Evolutionary conservation across 2,329 filamentous ascomycete genomes (phyloP), one percentile per base, ranked within the genome.

Genomic region (Fusarium sacchari): DNA sequence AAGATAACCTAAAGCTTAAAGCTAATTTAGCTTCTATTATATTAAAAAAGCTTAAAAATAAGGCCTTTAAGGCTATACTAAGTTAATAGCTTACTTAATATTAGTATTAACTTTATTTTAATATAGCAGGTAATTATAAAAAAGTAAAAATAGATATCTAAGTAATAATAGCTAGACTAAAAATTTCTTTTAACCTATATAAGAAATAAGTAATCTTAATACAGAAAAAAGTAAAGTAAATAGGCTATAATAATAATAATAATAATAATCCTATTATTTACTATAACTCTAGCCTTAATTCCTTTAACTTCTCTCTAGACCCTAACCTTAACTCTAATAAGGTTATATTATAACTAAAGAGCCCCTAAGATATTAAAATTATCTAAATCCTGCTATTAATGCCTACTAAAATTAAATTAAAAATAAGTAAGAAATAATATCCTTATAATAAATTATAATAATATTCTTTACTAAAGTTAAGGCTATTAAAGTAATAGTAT

Each of bases 51-150:
- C 34, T 34, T 34, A 17, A 15, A 7, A 34, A 34, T 2, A 2
- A 34, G 34, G 34, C 34, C 34, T 34, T 34, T 15, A 17, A 34
- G 34, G 34, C 34, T 34, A 7, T 34, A 8, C 15, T 34, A 8
- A 34, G 34, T 34, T 8, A 7, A 34, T 34, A 17, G 34, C 34
- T 34, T 15, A 34, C 34, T 17, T 17, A 34, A 15, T 7, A 34
- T 3, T 15, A 34, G 15, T 3, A 8, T 6, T 15, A 34, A 34
- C 6, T 8, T 7, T 7, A 34, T 34, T 2, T 3, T 9, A 17
- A 15, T 34, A 17, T 7, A 2, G 34, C 34, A 2, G 6, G 14
- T 34, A 34, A 6, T 15, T 15, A 34, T 34, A 15, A 34, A 34
- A 30, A 34, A 34, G 34, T 7, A 34, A 34, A 34, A 34, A 34